phyloP scores from a whole-genome alignment of 1,284 basidiomycete species.

The Neolentinus lepideus region DNA sequence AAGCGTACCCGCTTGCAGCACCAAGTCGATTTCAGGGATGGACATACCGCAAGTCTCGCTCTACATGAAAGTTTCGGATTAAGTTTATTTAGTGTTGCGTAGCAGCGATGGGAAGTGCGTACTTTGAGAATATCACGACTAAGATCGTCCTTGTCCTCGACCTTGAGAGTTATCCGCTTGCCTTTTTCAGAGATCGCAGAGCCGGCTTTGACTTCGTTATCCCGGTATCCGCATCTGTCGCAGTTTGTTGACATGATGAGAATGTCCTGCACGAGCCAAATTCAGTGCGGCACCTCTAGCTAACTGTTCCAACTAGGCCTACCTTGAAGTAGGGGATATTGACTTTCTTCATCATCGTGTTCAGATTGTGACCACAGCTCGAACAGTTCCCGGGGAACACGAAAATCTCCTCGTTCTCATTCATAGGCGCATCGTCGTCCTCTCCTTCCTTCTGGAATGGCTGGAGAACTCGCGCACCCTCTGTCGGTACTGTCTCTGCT shows the following conservation, averaged over 20 bases:
- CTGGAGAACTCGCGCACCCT: constrained; percentile 13
- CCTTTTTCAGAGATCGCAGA: constrained; percentile 83
- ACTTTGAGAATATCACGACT: constrained; percentile 92
- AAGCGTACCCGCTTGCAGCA: constrained; percentile 88
- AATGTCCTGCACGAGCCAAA: too few relatives aligned
- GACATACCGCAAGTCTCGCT: constrained; percentile 87
- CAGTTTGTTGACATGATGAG: constrained; percentile 99
- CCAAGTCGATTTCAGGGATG: constrained; percentile 95
- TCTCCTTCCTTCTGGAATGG: constrained; percentile 25
- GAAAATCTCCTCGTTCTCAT: constrained; percentile 77
- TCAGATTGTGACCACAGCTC: constrained; percentile 77
- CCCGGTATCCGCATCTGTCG: constrained; percentile 89
- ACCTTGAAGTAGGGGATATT: constrained; percentile 98
- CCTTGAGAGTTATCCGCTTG: constrained; percentile 83
- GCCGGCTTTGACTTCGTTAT: constrained; percentile 97
- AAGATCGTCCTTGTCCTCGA: constrained; percentile 93
- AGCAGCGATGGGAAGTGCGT: background rate
- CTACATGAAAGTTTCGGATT: too few relatives aligned
- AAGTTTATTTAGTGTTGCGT: too few relatives aligned
- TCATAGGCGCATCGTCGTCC: constrained; percentile 27
- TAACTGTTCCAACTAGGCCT: constrained; percentile 11
- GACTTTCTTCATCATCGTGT: constrained; percentile 95
- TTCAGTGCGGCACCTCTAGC: constrained; percentile 3
- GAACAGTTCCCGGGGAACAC: constrained; percentile 88
- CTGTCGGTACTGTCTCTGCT: constrained; percentile 11